Evolutionary conservation across 2,329 filamentous ascomycete genomes (phyloP).

Genomic region (Diaporthe sp.): DNA sequence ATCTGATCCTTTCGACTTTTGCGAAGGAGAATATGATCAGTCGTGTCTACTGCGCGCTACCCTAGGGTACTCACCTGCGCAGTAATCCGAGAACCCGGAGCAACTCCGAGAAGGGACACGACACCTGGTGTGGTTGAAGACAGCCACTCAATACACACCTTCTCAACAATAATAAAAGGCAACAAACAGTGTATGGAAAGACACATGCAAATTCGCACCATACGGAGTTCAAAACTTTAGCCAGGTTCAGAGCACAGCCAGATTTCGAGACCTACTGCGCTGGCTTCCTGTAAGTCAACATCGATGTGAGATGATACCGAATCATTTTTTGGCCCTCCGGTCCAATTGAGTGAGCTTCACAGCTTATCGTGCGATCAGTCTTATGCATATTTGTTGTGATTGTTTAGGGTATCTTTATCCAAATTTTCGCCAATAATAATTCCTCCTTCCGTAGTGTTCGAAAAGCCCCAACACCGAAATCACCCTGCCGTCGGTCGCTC

Average conservation of each 20-base stretch:
- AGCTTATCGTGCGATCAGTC: background rate
- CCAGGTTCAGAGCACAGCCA: too few species aligned
- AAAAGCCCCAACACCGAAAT: too few species aligned
- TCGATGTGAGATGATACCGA: too few species aligned
- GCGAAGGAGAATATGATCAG: background rate
- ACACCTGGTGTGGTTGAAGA: too few species aligned
- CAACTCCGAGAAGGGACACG: background rate
- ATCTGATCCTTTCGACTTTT: background rate
- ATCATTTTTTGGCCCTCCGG: background rate
- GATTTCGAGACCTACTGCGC: too few species aligned
- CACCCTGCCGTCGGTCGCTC: background rate
- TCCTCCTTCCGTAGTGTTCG: background rate
- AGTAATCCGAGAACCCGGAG: background rate
- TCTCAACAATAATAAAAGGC: too few species aligned
- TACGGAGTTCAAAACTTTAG: too few species aligned
- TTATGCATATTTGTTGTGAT: background rate
- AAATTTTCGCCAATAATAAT: background rate
- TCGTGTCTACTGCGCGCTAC: background rate
- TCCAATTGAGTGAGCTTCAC: background rate
- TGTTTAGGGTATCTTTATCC: background rate
- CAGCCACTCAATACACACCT: too few species aligned
- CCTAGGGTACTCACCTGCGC: fast-evolving
- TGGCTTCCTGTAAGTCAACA: too few species aligned
- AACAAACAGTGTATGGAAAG: too few species aligned
- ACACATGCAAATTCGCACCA: too few species aligned